phyloP scores from a whole-genome alignment of 129 eudicot species.

The Deinandra increscens region DNA sequence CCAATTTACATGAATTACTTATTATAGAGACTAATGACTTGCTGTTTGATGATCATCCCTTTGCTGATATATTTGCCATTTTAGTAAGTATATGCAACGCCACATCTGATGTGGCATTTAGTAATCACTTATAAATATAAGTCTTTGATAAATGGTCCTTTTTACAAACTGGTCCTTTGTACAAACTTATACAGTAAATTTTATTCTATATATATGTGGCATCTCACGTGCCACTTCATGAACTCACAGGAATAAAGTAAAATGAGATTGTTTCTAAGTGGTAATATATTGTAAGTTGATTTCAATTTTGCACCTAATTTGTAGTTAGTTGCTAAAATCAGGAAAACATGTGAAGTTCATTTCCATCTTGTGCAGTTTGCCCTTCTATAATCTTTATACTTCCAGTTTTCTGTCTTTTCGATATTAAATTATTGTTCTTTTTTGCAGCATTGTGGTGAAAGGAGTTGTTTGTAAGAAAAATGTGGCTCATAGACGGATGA shows the following conservation, averaged over 20 bases:
- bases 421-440: conserved; percentile 17
- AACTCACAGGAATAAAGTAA: neutral
- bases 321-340: neutral
- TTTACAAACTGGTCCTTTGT: neutral
- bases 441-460: conserved; percentile 62
- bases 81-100: neutral
- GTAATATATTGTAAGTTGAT: neutral
- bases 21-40: neutral
- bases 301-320: neutral
- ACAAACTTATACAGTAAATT: too few species aligned
- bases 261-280: neutral
- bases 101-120: neutral
- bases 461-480: conserved; percentile 98
- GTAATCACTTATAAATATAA: neutral
- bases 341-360: neutral
- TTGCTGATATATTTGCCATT: neutral
- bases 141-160: neutral
- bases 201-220: too few species aligned
- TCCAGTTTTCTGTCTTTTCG: conserved; percentile 17
- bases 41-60: neutral
- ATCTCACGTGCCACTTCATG: neutral
- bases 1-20: neutral
- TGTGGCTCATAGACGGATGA: conserved; percentile 95
- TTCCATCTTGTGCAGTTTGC: neutral
- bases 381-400: neutral